These are phyloP conservation scores for Plasmodium malariae DNA, from an alignment of 169 alveolate species.

Conservation along the genomic window DNA sequence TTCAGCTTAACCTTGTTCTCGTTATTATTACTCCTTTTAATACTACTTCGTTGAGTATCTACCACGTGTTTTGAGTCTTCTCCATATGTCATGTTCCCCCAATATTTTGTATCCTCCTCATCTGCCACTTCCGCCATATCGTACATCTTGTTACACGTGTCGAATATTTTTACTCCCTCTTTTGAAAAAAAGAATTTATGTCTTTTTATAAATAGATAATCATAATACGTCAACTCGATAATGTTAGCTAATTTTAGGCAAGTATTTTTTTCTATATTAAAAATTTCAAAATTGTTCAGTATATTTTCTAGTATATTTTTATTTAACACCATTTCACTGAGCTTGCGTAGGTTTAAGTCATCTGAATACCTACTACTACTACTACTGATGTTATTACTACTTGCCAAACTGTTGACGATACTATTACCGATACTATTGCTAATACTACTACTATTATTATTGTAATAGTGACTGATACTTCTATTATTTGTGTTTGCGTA, in stretches of 20 bases:
- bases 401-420: too few species aligned
- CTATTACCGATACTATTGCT: background rate
- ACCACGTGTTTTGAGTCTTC: too few species aligned
- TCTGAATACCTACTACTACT: background rate
- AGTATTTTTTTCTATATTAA: slow-evolving; percentile 17
- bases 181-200: slow-evolving; percentile 54
- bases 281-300: slow-evolving; percentile 14
- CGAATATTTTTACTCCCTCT: slow-evolving; percentile 55
- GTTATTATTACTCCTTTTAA: too few species aligned
- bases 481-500: background rate
- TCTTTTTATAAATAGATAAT: slow-evolving; percentile 38
- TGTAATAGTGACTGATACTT: too few species aligned
- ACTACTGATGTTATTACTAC: background rate
- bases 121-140: background rate
- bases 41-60: too few species aligned
- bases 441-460: too few species aligned
- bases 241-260: slow-evolving; percentile 16
- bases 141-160: slow-evolving; percentile 24
- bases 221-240: slow-evolving; percentile 50
- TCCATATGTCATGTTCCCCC: too few species aligned
- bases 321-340: slow-evolving; percentile 32
- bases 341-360: background rate
- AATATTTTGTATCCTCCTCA: too few species aligned
- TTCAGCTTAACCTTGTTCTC: too few species aligned
- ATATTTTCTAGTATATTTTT: slow-evolving; percentile 30